Evolutionary conservation across 2,329 filamentous ascomycete genomes (phyloP).

Genomic region (Aulographum hederae): DNA sequence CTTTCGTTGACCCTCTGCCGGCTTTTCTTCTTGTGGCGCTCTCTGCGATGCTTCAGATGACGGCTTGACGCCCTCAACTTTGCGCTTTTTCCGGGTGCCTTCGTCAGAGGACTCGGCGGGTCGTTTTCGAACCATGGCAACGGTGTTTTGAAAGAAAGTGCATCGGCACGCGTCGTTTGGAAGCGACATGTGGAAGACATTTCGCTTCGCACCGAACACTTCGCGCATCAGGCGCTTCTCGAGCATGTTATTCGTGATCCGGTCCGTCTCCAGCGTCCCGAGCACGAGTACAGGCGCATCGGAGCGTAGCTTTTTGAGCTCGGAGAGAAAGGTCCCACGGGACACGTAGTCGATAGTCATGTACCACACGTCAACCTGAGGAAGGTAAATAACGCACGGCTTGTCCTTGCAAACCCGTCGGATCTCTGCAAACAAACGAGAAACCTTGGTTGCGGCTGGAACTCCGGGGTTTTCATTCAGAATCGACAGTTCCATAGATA

Average conservation of each 20-base stretch:
- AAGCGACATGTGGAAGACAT: no score
- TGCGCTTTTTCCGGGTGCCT: slow-evolving; percentile 67
- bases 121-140: slow-evolving; percentile 58
- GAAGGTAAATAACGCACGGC: slow-evolving; percentile 88
- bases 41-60: no score
- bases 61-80: no score
- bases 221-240: slow-evolving; percentile 56
- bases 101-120: slow-evolving; percentile 80
- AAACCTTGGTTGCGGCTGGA: slow-evolving; percentile 72
- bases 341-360: slow-evolving; percentile 42
- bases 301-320: slow-evolving; percentile 67
- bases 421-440: slow-evolving; percentile 80
- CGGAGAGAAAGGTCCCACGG: slow-evolving; percentile 65
- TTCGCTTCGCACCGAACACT: slow-evolving; percentile 73
- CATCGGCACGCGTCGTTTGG: no score
- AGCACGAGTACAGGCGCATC: slow-evolving; percentile 80
- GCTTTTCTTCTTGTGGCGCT: no score
- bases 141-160: no score
- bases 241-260: no score
- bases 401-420: slow-evolving; percentile 72
- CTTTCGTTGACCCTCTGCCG: no score
- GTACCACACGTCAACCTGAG: slow-evolving; percentile 80
- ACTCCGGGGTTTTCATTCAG: slow-evolving; percentile 51
- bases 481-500: slow-evolving; percentile 81
- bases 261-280: slow-evolving; percentile 57